Evolutionary conservation across 2,329 filamentous ascomycete species (phyloP).

Genomic region (Penicillium sp.): DNA sequence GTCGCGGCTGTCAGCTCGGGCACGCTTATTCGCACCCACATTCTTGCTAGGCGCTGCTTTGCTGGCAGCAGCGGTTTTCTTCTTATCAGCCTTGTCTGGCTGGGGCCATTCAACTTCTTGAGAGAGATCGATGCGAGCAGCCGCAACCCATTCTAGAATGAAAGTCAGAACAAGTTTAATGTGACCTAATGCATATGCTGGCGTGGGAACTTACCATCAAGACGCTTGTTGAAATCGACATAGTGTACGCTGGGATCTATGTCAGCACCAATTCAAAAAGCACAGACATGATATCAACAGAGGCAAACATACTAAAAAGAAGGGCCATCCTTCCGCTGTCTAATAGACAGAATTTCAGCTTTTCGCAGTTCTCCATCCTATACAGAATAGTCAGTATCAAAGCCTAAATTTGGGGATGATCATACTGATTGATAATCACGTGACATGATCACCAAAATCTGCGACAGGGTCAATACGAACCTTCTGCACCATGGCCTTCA

Average conservation of each 20-base stretch:
- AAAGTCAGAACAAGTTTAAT: constrained; percentile 34
- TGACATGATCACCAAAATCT: constrained; percentile 28
- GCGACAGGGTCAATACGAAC: constrained; percentile 47
- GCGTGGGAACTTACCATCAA: constrained; percentile 50
- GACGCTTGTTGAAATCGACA: constrained; percentile 93
- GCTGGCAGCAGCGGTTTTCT: constrained; percentile 62
- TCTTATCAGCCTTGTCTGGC: constrained; percentile 85
- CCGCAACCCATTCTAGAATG: constrained; percentile 80
- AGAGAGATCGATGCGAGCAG: constrained; percentile 77
- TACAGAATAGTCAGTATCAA: constrained; percentile 15
- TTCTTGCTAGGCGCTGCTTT: constrained; percentile 60
- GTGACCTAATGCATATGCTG: not conserved
- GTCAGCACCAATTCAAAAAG: constrained; percentile 16
- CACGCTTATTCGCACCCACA: constrained; percentile 51
- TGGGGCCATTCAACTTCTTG: constrained; percentile 96
- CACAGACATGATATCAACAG: not conserved
- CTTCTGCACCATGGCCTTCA: constrained; percentile 68
- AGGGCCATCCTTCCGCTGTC: constrained; percentile 81
- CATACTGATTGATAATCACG: constrained; percentile 27
- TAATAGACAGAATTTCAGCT: constrained; percentile 94
- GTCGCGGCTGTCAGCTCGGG: constrained; percentile 52
- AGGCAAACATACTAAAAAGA: constrained; percentile 68
- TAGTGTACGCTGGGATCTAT: constrained; percentile 69
- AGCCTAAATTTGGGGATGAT: not conserved
- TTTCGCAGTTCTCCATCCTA: constrained; percentile 80